Evolutionary conservation across 225 moss, liverwort and hornwort species (phyloP).

Genomic region (Climacium dendroides): DNA sequence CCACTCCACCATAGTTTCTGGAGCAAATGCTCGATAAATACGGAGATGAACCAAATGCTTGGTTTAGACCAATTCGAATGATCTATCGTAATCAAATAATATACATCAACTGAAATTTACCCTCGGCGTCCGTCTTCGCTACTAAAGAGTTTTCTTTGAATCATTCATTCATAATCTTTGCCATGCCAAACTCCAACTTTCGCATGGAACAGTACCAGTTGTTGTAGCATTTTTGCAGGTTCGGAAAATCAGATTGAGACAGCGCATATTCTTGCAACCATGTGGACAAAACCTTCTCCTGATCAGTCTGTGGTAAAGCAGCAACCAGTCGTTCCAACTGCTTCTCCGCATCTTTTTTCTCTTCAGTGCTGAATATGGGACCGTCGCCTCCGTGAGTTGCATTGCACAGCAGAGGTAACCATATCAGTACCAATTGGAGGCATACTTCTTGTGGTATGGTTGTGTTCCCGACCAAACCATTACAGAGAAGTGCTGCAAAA

Average conservation of each 20-base stretch:
- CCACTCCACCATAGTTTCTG: not conserved
- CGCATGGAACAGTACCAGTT: constrained; percentile 55
- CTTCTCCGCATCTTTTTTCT: constrained; percentile 45
- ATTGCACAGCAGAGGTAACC: constrained; percentile 76
- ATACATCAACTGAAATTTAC: not conserved
- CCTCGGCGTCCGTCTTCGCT: not conserved
- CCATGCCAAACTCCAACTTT: constrained; percentile 22
- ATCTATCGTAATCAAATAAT: not conserved
- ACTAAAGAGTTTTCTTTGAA: not conserved
- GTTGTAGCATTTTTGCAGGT: constrained; percentile 57
- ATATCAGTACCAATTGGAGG: constrained; percentile 51
- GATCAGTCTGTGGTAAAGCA: constrained; percentile 38
- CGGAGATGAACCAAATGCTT: not conserved
- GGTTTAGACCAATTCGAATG: not conserved
- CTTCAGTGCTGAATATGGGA: constrained; percentile 52
- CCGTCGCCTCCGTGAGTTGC: constrained; percentile 84
- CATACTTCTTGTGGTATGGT: constrained; percentile 26
- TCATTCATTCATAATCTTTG: not conserved
- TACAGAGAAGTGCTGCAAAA: constrained; percentile 30
- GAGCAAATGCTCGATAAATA: not conserved
- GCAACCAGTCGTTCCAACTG: constrained; percentile 39
- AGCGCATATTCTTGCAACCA: constrained; percentile 76
- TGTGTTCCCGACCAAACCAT: constrained; percentile 13
- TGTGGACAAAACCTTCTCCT: constrained; percentile 61
- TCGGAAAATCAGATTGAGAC: constrained; percentile 81